Base-by-base conservation (phyloP, 164 flowering plant genomes). In the Pachysandra terminalis region DNA sequence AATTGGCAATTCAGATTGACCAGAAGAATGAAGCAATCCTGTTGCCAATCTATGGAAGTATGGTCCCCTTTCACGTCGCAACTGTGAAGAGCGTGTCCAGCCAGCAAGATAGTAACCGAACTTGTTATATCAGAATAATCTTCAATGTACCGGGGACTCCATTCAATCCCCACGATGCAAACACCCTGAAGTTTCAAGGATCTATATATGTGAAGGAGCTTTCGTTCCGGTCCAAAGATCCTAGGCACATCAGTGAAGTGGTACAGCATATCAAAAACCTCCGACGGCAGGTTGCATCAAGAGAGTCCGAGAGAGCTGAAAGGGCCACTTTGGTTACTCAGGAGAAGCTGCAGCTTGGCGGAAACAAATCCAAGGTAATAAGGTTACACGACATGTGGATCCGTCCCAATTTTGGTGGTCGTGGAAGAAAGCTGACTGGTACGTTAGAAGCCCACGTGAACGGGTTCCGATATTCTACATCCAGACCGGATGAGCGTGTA, bases 271-370 rank as follows among this genome's bases (percentile, higher is more conserved):
- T 45, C 15, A 45, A 45, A 45, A 45, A 5, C 51, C 51, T 45
- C 51, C 51, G 51, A 1, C 51, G 51, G 51, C 51, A 45, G 15
- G 17, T 45, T 45, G 51, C 51, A 5, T 45, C 51, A 15, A 45
- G 51, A 45, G 51, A 45, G 51, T 45, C 51, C 15, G 51, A 45
- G 17, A 45, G 17, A 45, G 51, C 51, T 71, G 91, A 87, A 74
- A 79, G 91, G 73, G 89, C 91, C 41, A 85, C 91, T n/a, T 67
- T 87, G 56, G 91, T 87, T 40, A 81, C 81, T 24, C 89, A 87
- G 66, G 91, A 87, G 67, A 85, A 77, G 56, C 85, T 87, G 27
- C 77, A 73, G 68, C 75, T 87, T 71, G 80, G 87, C 0, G 81
- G 82, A 6, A 68, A 60, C 67, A 82, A 68, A 60, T 83, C 81